Base-by-base conservation (phyloP, 2,329 filamentous ascomycete species). In the Hypoxylon sp. region DNA sequence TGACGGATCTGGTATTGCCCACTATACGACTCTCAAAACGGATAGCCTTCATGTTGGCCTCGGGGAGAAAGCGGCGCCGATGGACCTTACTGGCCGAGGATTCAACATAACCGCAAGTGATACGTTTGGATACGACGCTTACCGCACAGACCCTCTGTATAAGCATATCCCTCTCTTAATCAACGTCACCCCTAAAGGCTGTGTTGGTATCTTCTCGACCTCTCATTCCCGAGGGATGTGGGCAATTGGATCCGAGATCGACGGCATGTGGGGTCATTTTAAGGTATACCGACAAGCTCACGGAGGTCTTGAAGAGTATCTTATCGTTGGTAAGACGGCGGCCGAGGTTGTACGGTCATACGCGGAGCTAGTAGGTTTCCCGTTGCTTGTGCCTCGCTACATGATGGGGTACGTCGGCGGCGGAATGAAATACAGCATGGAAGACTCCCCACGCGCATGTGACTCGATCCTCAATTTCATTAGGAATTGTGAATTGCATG, bases 111-210 rank as follows among this genome's bases (percentile, higher is more conserved):
- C 89, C 0, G 90, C 89, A 1, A 92, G 89, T 0, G 91, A 93
- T 76, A 90, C 87, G 38, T 93, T 93, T 71, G 90, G 91, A 2
- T 93, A 93, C 74, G 90, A 93, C 71, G 86, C 89, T 3, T 88
- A 92, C 75, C 85, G 85, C 9, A 91, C 90, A 2, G 90, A 93
- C 75, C 91, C 91, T 0, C 81, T 93, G 59, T 93, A 93, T 80
- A 93, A 93, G 79, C 89, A 93, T 73, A 91, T 93, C 41, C 91
- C 91, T 0, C 83, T 93, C 0, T 81, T 93, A 28, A 90, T 93
- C 78, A 91, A 91, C 60, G 88, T 86, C 0, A 90, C 87, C 0
- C 86, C 89, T 0, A 74, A 85, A 2, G 90, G 90, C 0, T 90
- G 87, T 55, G 84, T 93, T 0, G 91, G 85, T 0, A 84, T 90